A percentile compares a stretch with the other conserved stretches of the same genome.
phyloP scores from a whole-genome alignment of 805 yeast genomes.

The Lipomyces chichibuensis region DNA sequence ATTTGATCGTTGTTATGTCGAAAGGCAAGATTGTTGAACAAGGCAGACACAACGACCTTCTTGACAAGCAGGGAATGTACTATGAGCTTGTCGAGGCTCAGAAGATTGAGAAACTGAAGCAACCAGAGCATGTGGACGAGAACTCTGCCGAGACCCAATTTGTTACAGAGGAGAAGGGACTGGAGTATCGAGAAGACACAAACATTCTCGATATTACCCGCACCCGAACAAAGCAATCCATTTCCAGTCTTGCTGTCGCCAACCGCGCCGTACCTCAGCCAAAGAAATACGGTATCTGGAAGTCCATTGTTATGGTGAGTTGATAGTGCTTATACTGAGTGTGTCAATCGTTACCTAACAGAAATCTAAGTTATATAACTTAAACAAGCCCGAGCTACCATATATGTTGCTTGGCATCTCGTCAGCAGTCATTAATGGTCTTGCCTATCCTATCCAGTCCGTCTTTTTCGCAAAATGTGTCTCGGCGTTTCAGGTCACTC shows the following conservation, averaged over 20 bases:
- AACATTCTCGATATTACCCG: constrained; percentile 26
- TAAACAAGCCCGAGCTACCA: constrained; percentile 19
- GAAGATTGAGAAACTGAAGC: constrained; percentile 35
- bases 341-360: no score
- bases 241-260: constrained; percentile 21
- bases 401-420: constrained; percentile 11
- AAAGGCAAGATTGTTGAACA: constrained; percentile 56
- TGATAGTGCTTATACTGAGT: no score
- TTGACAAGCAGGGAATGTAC: constrained; percentile 41
- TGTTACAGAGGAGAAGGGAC: constrained; percentile 3
- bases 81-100: constrained; percentile 46
- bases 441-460: constrained; percentile 22
- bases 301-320: constrained; percentile 9
- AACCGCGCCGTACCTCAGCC: background rate
- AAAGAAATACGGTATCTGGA: constrained; percentile 2
- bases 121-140: background rate
- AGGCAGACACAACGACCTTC: constrained; percentile 49
- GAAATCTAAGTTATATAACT: constrained; percentile 2
- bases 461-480: constrained; percentile 33
- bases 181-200: constrained; percentile 23
- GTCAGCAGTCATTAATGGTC: constrained; percentile 30
- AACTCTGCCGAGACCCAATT: background rate
- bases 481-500: constrained; percentile 38
- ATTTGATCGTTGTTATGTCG: constrained; percentile 56
- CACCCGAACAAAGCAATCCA: constrained; percentile 17